These are phyloP conservation scores for Camellia granthamiana DNA, from an alignment of 148 eudicot genomes.

Conservation along the genomic window DNA sequence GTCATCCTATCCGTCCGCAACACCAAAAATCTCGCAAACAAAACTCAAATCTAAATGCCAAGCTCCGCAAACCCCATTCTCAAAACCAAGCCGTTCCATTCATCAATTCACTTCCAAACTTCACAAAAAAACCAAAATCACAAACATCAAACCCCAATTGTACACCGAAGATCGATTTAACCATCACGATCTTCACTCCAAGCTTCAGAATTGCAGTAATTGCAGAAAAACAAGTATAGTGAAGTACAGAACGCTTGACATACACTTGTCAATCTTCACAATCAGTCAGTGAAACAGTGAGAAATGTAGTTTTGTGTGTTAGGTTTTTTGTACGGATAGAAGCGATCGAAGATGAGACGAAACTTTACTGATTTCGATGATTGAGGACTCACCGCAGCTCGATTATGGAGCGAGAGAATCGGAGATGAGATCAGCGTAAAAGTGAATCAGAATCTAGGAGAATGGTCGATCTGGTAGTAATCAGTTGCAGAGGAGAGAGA, in stretches of 20 bases:
- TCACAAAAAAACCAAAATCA: conserved; percentile 5
- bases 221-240: neutral
- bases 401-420: conserved; percentile 14
- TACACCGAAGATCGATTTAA: neutral
- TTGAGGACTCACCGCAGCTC: conserved; percentile 17
- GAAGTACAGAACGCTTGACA: neutral
- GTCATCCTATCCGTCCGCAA: conserved; percentile 43
- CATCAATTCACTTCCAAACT: conserved; percentile 24
- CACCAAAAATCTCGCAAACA: conserved; percentile 6
- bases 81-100: conserved; percentile 40
- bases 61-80: conserved; percentile 27
- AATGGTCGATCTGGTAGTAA: conserved; percentile 25
- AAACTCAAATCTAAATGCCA: conserved; percentile 10
- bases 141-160: neutral
- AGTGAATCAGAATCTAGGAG: conserved; percentile 4
- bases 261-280: conserved; percentile 11
- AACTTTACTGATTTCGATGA: conserved; percentile 10
- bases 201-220: conserved; percentile 6
- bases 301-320: neutral
- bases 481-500: conserved; percentile 23
- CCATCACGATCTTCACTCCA: neutral
- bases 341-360: conserved; percentile 6
- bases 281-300: conserved; percentile 3
- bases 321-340: neutral
- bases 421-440: conserved; percentile 20